Percentiles rank a stretch among this genome's conserved stretches.
Conservation (phyloP, 1,284 basidiomycete species). For the Sporisorium graminicola region DNA sequence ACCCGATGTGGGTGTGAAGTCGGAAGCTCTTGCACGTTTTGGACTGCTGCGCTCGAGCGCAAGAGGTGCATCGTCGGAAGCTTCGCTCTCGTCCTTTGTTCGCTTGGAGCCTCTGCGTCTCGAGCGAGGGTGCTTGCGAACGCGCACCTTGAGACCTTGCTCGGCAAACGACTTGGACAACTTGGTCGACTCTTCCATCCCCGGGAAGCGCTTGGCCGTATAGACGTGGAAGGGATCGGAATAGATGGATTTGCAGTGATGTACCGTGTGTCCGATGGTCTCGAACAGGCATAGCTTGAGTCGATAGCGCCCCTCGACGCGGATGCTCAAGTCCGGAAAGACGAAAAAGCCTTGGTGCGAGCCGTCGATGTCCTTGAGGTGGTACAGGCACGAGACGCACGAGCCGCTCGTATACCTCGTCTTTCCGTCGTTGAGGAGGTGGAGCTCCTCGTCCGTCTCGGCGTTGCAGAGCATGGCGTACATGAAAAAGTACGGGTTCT, state of each 20-base stretch:
- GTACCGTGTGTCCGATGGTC: constrained; percentile 77
- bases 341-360: constrained; percentile 76
- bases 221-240: constrained; percentile 64
- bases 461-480: constrained; percentile 66
- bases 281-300: constrained; percentile 87
- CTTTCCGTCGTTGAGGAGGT: constrained; percentile 92
- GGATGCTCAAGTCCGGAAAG: constrained; percentile 70
- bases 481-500: constrained; percentile 67
- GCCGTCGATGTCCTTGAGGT: constrained; percentile 90
- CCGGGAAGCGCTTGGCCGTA: constrained; percentile 65
- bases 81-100: constrained; percentile 47
- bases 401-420: constrained; percentile 88
- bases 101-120: constrained; percentile 45
- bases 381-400: constrained; percentile 92
- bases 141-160: constrained; percentile 65
- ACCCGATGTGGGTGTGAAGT: constrained; percentile 20
- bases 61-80: constrained; percentile 29
- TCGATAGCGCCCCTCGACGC: constrained; percentile 87
- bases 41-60: constrained; percentile 28
- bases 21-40: constrained; percentile 37
- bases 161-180: constrained; percentile 64
- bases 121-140: constrained; percentile 63
- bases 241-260: constrained; percentile 66
- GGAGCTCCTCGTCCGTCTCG: constrained; percentile 82
- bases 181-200: constrained; percentile 65